Conservation (phyloP, 225 moss, liverwort and hornwort species). For the Anthoceros angustus region DNA sequence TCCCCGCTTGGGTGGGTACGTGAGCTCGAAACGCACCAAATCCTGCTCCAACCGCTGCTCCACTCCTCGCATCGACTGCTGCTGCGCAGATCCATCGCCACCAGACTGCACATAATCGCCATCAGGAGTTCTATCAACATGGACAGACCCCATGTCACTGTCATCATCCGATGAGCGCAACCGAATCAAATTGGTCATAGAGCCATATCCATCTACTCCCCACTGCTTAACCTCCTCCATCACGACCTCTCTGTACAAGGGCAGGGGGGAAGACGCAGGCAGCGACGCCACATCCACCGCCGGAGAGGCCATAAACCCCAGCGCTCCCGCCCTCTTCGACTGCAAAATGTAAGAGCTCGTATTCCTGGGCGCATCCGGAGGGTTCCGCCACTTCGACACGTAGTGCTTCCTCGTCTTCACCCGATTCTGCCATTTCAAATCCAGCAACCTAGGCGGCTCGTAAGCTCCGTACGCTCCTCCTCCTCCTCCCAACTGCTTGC, state of each 20-base stretch:
- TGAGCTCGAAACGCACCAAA: slow-evolving; percentile 32
- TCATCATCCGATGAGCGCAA: neutral
- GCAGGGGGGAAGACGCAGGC: neutral
- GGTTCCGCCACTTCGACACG: neutral
- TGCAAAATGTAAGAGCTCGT: neutral
- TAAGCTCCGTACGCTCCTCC: neutral
- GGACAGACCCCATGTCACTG: neutral
- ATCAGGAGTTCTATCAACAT: neutral
- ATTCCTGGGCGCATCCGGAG: neutral
- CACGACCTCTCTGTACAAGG: neutral
- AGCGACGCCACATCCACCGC: neutral
- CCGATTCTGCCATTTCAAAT: neutral
- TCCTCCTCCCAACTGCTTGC: neutral
- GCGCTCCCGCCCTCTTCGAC: neutral
- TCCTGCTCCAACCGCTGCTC: slow-evolving; percentile 4
- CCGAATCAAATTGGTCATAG: slow-evolving; percentile 1
- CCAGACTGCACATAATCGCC: neutral
- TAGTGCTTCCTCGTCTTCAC: neutral
- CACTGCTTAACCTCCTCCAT: neutral
- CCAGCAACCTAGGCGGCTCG: slow-evolving; percentile 2
- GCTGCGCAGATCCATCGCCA: neutral
- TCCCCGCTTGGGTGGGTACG: slow-evolving; percentile 21
- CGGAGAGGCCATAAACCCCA: neutral
- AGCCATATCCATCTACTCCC: slow-evolving; percentile 3
- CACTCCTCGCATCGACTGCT: neutral